Base-by-base conservation (phyloP, 75 land plant genomes). In the Selaginella moellendorffii region DNA sequence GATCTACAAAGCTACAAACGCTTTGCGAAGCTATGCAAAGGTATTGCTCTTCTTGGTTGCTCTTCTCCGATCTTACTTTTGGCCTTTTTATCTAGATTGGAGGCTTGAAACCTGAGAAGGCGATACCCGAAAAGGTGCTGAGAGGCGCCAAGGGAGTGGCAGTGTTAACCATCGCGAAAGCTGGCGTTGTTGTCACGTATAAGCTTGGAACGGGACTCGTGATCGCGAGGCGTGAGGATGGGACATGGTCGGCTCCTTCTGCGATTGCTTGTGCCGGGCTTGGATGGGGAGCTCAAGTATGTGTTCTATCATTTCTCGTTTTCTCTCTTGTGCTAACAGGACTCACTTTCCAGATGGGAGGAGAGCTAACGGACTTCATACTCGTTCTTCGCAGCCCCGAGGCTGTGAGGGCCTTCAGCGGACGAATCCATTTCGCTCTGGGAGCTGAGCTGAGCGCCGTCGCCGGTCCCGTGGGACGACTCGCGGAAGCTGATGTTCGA, bases 201-300 rank as follows among this genome's bases (percentile, higher is more conserved):
- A 86, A 90, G 62, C 63, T 89, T 54, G 99, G 99, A 51, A 90
- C 99, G 23, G 99, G 99, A n/a, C 63, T 95, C 54, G 97, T 89
- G 25, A 46, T 95, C 70, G 85, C 92, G 62, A 84, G 84, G 21
- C 79, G 80, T 31, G 79, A 74, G 30, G 96, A 89, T 79, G 97
- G 97, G 12, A 75, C 99, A 54, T 95, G 99, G 99, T 95, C 99
- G 71, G 77, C 99, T 14, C 99, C 99, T 1, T 83, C 91, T 28
- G 99, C 99, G 26, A 79, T 95, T 52, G 77, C 97, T 36, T 78
- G 96, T 22, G 74, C 80, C 69, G 99, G 99, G 28, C 28, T 90
- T 58, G 97, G 99, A 52, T 95, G 99, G 99, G 99, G 99, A 25
- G 79, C 81, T 62, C 99, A 95, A 87, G 99, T 90, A 31, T 63